A percentile compares a stretch with the other conserved stretches of the same genome.
phyloP scores from a whole-genome alignment of 176 grass and related monocot species.

The Eragrostis curvula region DNA sequence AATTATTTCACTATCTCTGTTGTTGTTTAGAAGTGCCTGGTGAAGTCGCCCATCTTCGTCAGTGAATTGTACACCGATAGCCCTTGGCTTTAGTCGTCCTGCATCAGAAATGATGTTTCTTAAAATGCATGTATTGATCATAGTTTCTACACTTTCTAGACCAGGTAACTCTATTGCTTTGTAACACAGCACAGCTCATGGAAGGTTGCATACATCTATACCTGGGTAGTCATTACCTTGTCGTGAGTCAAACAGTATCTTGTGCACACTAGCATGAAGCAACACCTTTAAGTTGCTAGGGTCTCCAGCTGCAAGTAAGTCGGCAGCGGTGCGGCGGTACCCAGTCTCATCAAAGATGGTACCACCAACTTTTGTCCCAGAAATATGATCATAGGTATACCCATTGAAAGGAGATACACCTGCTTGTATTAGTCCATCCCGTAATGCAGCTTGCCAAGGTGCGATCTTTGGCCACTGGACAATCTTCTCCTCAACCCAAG shows the following conservation, averaged over 20 bases:
- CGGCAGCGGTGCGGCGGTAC: conserved; percentile 80
- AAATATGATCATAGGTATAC: conserved; percentile 78
- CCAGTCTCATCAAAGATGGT: conserved; percentile 79
- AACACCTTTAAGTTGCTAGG: conserved; percentile 64
- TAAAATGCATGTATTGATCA: conserved; percentile 8
- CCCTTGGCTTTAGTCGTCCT: conserved; percentile 54
- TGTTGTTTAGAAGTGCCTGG: conserved; percentile 50
- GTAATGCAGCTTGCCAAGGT: conserved; percentile 73
- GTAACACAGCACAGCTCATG: neutral
- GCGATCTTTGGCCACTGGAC: conserved; percentile 84
- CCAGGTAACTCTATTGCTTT: neutral
- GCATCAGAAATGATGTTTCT: conserved; percentile 37
- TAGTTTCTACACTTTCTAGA: conserved; percentile 24
- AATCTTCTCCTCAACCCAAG: conserved; percentile 77
- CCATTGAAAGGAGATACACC: conserved; percentile 87
- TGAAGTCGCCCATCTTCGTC: conserved; percentile 70
- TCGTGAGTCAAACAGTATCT: conserved; percentile 55
- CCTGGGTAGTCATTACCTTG: conserved; percentile 47
- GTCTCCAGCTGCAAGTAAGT: conserved; percentile 76
- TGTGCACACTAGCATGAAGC: conserved; percentile 76
- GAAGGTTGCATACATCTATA: conserved; percentile 12
- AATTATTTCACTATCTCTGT: conserved; percentile 61
- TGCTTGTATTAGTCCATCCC: conserved; percentile 69
- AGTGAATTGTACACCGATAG: conserved; percentile 66
- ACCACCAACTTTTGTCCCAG: conserved; percentile 84